A percentile compares a stretch with the other conserved stretches of the same genome.
Conservation (phyloP, 345 rosid species). For the Raphanus raphanistrum region DNA sequence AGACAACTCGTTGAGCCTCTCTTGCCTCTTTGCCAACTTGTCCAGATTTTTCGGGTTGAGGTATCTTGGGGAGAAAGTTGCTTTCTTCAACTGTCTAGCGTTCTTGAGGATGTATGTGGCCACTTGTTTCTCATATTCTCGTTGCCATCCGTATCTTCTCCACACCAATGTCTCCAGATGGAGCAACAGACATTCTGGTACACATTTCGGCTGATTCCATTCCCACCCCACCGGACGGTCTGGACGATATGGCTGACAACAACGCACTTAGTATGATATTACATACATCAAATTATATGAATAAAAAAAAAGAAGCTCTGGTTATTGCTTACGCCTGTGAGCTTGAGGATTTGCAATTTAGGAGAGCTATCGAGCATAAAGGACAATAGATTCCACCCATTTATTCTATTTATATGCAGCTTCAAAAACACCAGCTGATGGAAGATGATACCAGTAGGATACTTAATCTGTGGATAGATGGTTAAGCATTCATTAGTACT, state of each 20-base stretch:
- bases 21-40: background rate
- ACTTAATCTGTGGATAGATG: background rate
- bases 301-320: background rate
- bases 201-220: slow-evolving; percentile 2
- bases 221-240: background rate
- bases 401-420: background rate
- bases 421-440: background rate
- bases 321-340: background rate
- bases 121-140: slow-evolving; percentile 14
- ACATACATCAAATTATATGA: background rate
- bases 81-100: background rate
- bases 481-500: background rate
- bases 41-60: background rate
- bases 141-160: background rate
- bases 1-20: background rate
- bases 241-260: background rate
- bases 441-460: background rate
- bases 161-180: slow-evolving; percentile 12
- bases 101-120: slow-evolving; percentile 8
- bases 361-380: background rate
- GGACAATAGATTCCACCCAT: background rate
- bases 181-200: slow-evolving; percentile 7
- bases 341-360: background rate
- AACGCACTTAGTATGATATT: background rate
- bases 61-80: background rate